Evolutionary conservation across 805 yeast species (phyloP).

Genomic region (Schwanniomyces yamadae): DNA sequence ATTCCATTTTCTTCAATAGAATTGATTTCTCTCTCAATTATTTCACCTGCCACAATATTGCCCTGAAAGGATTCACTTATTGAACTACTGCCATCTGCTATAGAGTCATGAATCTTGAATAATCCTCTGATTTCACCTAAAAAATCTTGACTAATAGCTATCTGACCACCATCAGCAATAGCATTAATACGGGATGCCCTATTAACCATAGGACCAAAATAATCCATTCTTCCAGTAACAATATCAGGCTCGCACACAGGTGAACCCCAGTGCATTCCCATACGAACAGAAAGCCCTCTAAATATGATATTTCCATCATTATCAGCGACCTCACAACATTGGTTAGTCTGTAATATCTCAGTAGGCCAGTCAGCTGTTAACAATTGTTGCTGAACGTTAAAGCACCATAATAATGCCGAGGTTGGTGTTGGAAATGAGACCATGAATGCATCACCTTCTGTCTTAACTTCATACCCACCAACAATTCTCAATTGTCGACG

Average conservation of each 20-base stretch:
- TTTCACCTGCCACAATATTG: conserved; percentile 46
- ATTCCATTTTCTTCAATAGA: conserved; percentile 70
- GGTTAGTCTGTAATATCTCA: conserved; percentile 80
- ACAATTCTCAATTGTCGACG: conserved; percentile 86
- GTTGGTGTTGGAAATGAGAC: conserved; percentile 94
- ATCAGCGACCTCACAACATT: conserved; percentile 79
- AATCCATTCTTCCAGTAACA: conserved; percentile 96
- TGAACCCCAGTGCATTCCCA: conserved; percentile 98
- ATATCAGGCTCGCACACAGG: conserved; percentile 96
- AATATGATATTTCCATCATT: conserved; percentile 58
- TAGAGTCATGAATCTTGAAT: conserved; percentile 45
- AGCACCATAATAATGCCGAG: conserved; percentile 90
- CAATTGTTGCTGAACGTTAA: conserved; percentile 84
- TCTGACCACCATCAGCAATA: conserved; percentile 98
- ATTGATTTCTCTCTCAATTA: conserved; percentile 63
- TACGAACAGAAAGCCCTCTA: conserved; percentile 90
- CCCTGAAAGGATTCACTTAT: conserved; percentile 47
- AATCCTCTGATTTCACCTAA: conserved; percentile 66
- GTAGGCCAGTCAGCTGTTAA: conserved; percentile 91
- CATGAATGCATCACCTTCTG: conserved; percentile 99
- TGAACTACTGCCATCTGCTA: conserved; percentile 23
- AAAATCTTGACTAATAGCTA: conserved; percentile 81
- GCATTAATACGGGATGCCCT: conserved; percentile 91
- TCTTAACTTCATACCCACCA: conserved; percentile 97
- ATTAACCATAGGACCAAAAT: conserved; percentile 98